A percentile compares a stretch with the other conserved stretches of the same genome.
Conservation (phyloP, 2,329 filamentous ascomycete species). For the Nemania abortiva region DNA sequence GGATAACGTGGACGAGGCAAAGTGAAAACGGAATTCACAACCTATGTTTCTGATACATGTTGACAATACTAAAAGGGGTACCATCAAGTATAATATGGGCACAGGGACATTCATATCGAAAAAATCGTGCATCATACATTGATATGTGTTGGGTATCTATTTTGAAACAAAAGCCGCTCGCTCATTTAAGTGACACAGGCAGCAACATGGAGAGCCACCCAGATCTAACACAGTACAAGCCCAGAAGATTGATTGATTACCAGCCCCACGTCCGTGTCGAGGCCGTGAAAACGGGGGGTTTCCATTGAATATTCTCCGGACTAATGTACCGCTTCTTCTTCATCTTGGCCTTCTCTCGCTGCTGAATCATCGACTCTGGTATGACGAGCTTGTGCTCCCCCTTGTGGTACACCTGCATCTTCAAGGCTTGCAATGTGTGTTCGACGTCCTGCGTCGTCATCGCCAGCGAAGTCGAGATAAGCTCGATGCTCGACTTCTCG, state of each 20-base stretch:
- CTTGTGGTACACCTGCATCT: constrained; percentile 96
- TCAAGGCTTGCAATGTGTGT: constrained; percentile 91
- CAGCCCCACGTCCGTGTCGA: constrained; percentile 95
- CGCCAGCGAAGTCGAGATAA: constrained; percentile 80
- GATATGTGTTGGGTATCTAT: constrained; percentile 37
- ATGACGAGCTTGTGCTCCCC: constrained; percentile 97
- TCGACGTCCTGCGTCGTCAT: constrained; percentile 99
- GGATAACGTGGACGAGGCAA: constrained; percentile 21
- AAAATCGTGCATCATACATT: background rate
- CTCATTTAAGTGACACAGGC: constrained; percentile 24
- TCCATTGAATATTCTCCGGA: constrained; percentile 86
- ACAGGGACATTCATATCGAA: background rate
- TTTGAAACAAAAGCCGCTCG: constrained; percentile 27
- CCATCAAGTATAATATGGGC: background rate
- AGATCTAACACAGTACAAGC: background rate
- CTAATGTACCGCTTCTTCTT: constrained; percentile 85
- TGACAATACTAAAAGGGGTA: background rate
- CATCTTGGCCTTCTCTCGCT: constrained; percentile 81
- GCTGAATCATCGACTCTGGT: constrained; percentile 83
- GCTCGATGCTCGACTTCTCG: constrained; percentile 84
- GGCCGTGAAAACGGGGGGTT: constrained; percentile 93
- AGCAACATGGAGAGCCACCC: constrained; percentile 1
- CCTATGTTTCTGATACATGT: background rate
- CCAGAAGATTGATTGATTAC: constrained; percentile 59
- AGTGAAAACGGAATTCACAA: constrained; percentile 18